Base-by-base conservation (phyloP, 331 rosid species). In the Dryas integrifolia region DNA sequence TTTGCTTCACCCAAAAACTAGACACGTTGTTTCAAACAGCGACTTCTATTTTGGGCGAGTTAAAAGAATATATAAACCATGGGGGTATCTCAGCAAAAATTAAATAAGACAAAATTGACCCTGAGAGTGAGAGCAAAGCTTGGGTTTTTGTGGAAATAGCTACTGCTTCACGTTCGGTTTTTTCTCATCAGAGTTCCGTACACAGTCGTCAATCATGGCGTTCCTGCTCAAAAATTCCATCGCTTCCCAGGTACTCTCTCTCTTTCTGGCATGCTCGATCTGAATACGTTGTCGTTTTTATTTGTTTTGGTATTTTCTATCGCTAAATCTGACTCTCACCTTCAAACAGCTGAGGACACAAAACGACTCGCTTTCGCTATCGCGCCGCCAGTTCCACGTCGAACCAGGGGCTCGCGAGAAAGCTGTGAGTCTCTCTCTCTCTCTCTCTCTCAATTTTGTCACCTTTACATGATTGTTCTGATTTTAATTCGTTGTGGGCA, bases 371-470 rank as follows among this genome's bases (percentile, higher is more conserved):
- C 62, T 78, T 38, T 80, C 88, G 35, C 76, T 72, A 57, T 60
- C 86, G 26, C 92, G 92, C 62, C 97, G 98, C 65, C 84, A 80
- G 82, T 87, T 75, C 75, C 98, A 95, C 74, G 51, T 86, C 77
- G 88, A 84, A 76, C 93, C 87, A 4, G 99, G 98, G 13, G 35
- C 87, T 51, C 99, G 99, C 64, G 97, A 95, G 84, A 86, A 88
- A 85, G 98, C 98, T 64, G 98, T 95, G 75, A 92, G 92, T 24
- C 62, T 46, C 76, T 3, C 21, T 18, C 21, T 18, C 26, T 4
- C 30, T 72, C 65, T 66, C 30, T 56, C 30, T 57, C 18, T 39
- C 2, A 46, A 6, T 10, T 72, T 72, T 72, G 38, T 21, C 47
- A 35, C 5, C 58, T 18, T 4, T 57, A 9, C 39, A 10, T 68